These are phyloP conservation scores for Leccinum olivaceopallidum DNA, from an alignment of 768 basidiomycete genomes.

Conservation along the genomic window DNA sequence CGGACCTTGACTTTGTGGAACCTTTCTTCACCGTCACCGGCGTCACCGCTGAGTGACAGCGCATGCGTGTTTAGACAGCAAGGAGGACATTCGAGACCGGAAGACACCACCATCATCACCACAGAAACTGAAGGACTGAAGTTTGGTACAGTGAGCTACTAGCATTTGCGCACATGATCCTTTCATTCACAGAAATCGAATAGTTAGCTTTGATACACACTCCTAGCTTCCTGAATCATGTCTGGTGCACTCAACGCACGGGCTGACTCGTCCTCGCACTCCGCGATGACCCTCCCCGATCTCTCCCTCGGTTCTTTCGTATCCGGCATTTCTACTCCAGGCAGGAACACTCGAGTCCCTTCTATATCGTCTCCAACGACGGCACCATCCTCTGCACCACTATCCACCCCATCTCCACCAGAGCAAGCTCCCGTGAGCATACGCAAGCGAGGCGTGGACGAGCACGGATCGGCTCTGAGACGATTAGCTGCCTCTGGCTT, in stretches of 20 bases:
- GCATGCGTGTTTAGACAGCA: slow-evolving; percentile 1
- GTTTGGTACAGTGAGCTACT: slow-evolving; percentile 9
- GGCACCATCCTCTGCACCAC: slow-evolving; percentile 48
- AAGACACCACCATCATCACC: background rate
- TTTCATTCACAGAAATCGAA: background rate
- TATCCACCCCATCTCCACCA: slow-evolving; percentile 53
- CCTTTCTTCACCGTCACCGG: too few species aligned
- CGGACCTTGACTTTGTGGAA: too few species aligned
- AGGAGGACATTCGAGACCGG: slow-evolving; percentile 1
- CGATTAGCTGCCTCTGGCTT: slow-evolving; percentile 35
- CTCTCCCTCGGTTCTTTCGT: slow-evolving; percentile 58
- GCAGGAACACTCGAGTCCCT: slow-evolving; percentile 43
- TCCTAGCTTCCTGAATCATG: slow-evolving; percentile 27
- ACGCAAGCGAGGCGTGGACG: slow-evolving; percentile 39
- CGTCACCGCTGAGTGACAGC: background rate
- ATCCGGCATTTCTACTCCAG: slow-evolving; percentile 56
- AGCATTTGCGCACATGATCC: background rate
- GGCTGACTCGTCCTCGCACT: slow-evolving; percentile 44
- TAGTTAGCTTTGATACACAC: background rate
- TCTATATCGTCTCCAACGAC: slow-evolving; percentile 54
- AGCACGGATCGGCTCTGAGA: slow-evolving; percentile 40
- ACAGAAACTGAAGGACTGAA: background rate
- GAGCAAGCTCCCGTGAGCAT: slow-evolving; percentile 31
- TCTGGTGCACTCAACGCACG: slow-evolving; percentile 43
- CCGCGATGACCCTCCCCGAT: slow-evolving; percentile 52